These are phyloP conservation scores for Gautieria morchelliformis DNA, from an alignment of 768 basidiomycete genomes.

Conservation along the genomic window DNA sequence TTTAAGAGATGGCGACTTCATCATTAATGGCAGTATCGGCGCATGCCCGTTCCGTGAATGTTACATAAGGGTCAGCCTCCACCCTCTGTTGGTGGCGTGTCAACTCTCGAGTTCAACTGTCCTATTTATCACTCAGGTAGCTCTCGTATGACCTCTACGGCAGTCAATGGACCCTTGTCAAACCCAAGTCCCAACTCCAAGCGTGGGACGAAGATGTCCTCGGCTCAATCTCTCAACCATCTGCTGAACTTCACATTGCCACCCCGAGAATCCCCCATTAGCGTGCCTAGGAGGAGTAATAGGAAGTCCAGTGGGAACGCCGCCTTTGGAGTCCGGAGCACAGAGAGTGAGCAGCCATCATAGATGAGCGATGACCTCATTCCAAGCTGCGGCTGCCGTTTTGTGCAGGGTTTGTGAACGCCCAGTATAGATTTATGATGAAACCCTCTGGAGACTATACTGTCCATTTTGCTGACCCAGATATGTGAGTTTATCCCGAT, in stretches of 20 bases:
- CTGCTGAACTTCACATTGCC: conserved; percentile 92
- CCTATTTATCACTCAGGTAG: background rate
- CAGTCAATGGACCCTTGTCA: background rate
- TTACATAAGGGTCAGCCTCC: background rate
- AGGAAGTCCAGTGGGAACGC: conserved; percentile 36
- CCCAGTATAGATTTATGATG: conserved; percentile 93
- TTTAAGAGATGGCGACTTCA: too few relatives aligned
- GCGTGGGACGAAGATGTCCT: conserved; percentile 7
- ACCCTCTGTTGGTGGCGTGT: background rate
- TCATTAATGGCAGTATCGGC: too few relatives aligned
- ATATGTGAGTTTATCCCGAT: conserved; percentile 58
- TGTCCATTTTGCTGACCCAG: conserved; percentile 94
- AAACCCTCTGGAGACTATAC: conserved; percentile 88
- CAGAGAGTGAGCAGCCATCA: conserved; percentile 66
- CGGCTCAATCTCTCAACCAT: conserved; percentile 44
- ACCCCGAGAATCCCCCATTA: conserved; percentile 65
- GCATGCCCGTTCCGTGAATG: background rate
- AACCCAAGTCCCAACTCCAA: background rate
- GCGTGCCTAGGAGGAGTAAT: conserved; percentile 66
- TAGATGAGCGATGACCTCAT: conserved; percentile 9
- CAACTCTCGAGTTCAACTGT: background rate
- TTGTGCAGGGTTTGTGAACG: conserved; percentile 85
- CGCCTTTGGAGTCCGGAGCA: conserved; percentile 69
- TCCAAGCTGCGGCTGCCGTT: conserved; percentile 10
- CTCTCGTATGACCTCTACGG: background rate